Evolutionary conservation across 2,329 filamentous ascomycete genomes (phyloP), one percentile per base, ranked within the genome.

Genomic region (Hymenoscyphus infarciens): DNA sequence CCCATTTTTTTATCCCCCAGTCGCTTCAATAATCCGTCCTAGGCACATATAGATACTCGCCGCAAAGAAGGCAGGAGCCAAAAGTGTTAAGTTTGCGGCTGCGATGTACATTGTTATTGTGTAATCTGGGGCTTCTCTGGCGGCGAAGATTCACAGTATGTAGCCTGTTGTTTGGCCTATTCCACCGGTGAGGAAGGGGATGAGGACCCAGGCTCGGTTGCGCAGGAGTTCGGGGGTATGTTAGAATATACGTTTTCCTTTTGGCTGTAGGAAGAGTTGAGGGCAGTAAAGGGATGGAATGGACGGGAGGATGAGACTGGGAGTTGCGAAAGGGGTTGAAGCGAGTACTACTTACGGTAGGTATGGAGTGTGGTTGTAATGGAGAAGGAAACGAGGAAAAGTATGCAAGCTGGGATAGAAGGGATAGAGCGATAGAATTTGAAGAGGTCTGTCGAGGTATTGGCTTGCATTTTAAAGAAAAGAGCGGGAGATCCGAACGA

Each of bases 361-460:
- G 33, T 15, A 8, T 35, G 33, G 10, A 35, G 33, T 35, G 10
- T 11, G 33, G 33, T 35, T 6, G 33, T 35, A 10, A 35, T 11
- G 1, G 33, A 35, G 63, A 82, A 78, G n/a, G 79, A 52, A 10
- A 75, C 63, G 16, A 75, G 67, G 57, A 79, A 78, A 29, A 78
- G 65, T 16, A 76, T 71, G 2, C 80, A 81, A 3, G 77, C 76
- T 0, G 73, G 72, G 16, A 78, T 67, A 3, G 77, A 80, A 1
- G 81, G 80, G 38, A 77, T 71, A 65, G 82, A 83, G 56, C 78
- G 78, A 71, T 83, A 83, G 57, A 31, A 53, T 33, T 52, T 52
- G 42, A 53, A 59, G 42, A 59, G 22, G 42, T 19, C 38, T 19
- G 39, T 33, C 15, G 29, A 16, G 25, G 39, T 60, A 4, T 16